A percentile compares a stretch with the other conserved stretches of the same genome.
These are phyloP conservation scores for Petunia axillaris DNA, from an alignment of 257 asterid genomes.

Conservation along the genomic window DNA sequence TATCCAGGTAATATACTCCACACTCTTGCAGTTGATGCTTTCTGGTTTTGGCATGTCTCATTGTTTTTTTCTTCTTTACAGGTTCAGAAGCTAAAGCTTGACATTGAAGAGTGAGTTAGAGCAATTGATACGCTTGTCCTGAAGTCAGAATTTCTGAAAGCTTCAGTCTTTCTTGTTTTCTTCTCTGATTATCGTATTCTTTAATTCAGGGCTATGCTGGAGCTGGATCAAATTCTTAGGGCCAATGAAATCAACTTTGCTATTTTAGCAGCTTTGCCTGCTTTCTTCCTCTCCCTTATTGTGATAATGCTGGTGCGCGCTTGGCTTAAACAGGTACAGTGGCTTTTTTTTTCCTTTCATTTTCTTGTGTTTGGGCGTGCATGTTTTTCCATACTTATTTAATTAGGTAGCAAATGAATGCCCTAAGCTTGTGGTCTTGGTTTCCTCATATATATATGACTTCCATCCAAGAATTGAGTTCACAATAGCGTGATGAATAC, in stretches of 20 bases:
- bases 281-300: conserved; percentile 79
- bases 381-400: not conserved
- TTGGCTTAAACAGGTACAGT: conserved; percentile 81
- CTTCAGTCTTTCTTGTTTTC: conserved; percentile 19
- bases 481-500: not conserved
- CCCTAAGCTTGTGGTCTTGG: too few species aligned
- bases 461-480: conserved; percentile 6
- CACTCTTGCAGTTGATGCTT: conserved; percentile 24
- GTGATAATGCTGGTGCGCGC: conserved; percentile 86
- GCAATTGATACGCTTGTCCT: conserved; percentile 30
- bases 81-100: conserved; percentile 99
- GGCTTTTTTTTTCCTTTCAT: too few species aligned
- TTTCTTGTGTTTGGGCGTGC: not conserved
- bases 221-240: conserved; percentile 96
- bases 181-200: conserved; percentile 31
- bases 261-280: conserved; percentile 98
- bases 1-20: conserved; percentile 68
- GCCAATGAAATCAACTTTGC: conserved; percentile 99
- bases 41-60: conserved; percentile 42
- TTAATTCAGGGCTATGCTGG: conserved; percentile 93
- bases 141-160: conserved; percentile 23
- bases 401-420: not conserved
- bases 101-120: conserved; percentile 88
- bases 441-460: not conserved
- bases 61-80: conserved; percentile 33